Evolutionary conservation across 2,329 filamentous ascomycete species (phyloP), one percentile per base, ranked within the genome.

Genomic region (Raffaelea ambrosiae): DNA sequence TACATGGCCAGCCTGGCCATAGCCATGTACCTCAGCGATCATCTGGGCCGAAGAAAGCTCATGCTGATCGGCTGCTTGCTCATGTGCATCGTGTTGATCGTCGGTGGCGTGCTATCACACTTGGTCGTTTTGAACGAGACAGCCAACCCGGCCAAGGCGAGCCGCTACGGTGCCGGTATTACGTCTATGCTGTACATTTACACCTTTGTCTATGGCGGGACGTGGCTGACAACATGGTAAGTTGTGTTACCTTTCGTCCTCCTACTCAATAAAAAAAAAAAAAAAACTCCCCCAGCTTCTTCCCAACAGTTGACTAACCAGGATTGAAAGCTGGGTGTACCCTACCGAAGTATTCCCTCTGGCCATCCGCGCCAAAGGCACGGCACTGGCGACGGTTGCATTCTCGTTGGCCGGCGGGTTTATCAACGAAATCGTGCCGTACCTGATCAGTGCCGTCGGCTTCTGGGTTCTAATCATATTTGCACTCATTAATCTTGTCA

Each of bases 351-450:
- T 42, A 4, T 42, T 42, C 22, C 40, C 40, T 4, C 22, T 42
- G 40, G 40, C 40, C 13, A 23, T 3, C 22, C 40, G 40, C 7
- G 40, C 40, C 40, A 42, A 42, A 16, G 40, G 40, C 20, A 42
- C 40, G 7, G 40, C 40, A 5, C 40, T 42, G 4, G 40, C 40
- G 11, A 42, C 40, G 20, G 26, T 42, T 42, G 40, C 40, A 3
- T 42, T 42, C 26, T 42, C 40, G 20, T 20, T 42, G 9, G 40
- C 40, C 7, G 40, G 40, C 8, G 40, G 40, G 3, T 20, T 42
- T 11, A 42, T 42, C 40, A 42, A 42, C 40, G 40, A 42, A 20
- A 42, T 42, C 22, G 40, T 42, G 8, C 40, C 40, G 20, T 42
- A 42, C 14, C 40, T 42, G 18, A 42, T 42, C 40, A 42, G 26